Percentiles rank a stretch among this genome's conserved stretches.
phyloP scores from a whole-genome alignment of 1,284 basidiomycete species.

The Caloboletus firmus region DNA sequence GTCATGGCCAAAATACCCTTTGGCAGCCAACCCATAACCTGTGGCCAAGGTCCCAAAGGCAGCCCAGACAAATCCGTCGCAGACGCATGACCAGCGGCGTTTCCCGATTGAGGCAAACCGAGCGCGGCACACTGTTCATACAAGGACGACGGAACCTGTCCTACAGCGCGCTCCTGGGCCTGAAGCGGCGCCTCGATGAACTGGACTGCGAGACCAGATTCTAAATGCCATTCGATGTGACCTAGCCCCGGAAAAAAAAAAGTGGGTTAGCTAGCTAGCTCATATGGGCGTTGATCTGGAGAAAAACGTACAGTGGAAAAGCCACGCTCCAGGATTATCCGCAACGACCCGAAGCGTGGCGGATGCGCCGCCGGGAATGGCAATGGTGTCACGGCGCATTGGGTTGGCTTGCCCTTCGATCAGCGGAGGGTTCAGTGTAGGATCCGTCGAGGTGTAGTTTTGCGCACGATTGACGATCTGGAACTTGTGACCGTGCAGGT shows the following conservation, averaged over 20 bases:
- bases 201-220: conserved; percentile 74
- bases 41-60: conserved; percentile 64
- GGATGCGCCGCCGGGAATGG: conserved; percentile 59
- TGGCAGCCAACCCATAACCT: conserved; percentile 76
- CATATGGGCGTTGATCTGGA: neutral
- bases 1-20: conserved; percentile 83
- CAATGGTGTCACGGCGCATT: conserved; percentile 78
- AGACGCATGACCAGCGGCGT: conserved; percentile 73
- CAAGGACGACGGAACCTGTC: conserved; percentile 50
- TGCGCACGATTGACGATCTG: conserved; percentile 72
- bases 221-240: conserved; percentile 82
- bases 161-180: conserved; percentile 47
- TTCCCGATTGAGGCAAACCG: conserved; percentile 65
- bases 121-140: conserved; percentile 72
- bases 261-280: too few species aligned
- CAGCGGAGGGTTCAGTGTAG: conserved; percentile 77
- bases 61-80: conserved; percentile 65
- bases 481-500: conserved; percentile 81
- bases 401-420: conserved; percentile 80
- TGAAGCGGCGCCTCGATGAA: conserved; percentile 75
- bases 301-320: conserved; percentile 66
- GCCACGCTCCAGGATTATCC: conserved; percentile 84
- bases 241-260: conserved; percentile 38
- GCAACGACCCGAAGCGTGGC: conserved; percentile 70
- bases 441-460: conserved; percentile 78